Evolutionary conservation across 768 basidiomycete genomes (phyloP).

Genomic region (Phaeotremella fagi): DNA sequence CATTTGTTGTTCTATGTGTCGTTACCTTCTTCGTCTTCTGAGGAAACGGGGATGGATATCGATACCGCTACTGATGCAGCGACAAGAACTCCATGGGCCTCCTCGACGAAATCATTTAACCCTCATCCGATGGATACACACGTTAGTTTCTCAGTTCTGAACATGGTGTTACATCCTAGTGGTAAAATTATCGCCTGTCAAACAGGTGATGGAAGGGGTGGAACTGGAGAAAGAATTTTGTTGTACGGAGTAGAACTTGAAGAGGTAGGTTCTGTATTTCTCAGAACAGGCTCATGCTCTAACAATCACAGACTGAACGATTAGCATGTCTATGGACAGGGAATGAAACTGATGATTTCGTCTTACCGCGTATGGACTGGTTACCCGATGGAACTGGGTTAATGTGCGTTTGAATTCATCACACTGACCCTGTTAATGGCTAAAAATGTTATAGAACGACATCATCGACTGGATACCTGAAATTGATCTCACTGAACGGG

Average conservation of each 20-base stretch:
- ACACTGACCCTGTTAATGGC: not conserved
- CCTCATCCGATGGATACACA: slow-evolving; percentile 45
- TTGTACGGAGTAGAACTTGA: slow-evolving; percentile 40
- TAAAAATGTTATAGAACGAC: slow-evolving; percentile 26
- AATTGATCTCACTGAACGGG: slow-evolving; percentile 33
- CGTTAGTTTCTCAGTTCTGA: slow-evolving; percentile 43
- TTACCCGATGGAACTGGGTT: slow-evolving; percentile 43
- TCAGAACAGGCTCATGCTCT: too few species aligned
- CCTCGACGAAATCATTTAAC: slow-evolving; percentile 41
- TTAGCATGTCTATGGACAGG: slow-evolving; percentile 45
- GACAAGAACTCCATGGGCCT: slow-evolving; percentile 4
- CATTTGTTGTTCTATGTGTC: slow-evolving; percentile 30
- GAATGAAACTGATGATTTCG: slow-evolving; percentile 38
- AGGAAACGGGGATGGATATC: not conserved
- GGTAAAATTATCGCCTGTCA: slow-evolving; percentile 43
- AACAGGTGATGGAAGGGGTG: slow-evolving; percentile 45
- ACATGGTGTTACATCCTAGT: slow-evolving; percentile 40
- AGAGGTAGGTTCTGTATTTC: slow-evolving; percentile 20
- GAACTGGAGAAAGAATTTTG: slow-evolving; percentile 40
- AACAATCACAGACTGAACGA: slow-evolving; percentile 33
- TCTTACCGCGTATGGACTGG: slow-evolving; percentile 46
- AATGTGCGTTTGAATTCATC: slow-evolving; percentile 40
- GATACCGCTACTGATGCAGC: not conserved
- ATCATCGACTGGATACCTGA: slow-evolving; percentile 40
- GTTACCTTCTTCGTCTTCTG: slow-evolving; percentile 3